Percentiles rank a stretch among this genome's conserved stretches.
Conservation (phyloP, 1,284 basidiomycete species). For the Apiotrichum domesticum region DNA sequence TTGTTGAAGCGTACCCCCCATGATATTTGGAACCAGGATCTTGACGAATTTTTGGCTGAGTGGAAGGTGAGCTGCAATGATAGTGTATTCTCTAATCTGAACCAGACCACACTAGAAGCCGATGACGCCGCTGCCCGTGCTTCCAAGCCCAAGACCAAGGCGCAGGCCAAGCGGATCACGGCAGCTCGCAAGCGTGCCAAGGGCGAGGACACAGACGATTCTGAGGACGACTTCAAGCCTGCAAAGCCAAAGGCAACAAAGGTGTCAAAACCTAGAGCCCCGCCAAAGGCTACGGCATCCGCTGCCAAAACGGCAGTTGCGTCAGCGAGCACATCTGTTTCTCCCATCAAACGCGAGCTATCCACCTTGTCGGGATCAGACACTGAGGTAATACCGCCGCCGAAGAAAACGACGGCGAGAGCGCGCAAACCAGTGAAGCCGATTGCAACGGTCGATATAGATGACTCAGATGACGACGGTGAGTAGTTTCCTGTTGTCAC, state of each 20-base stretch:
- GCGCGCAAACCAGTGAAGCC: slow-evolving; percentile 44
- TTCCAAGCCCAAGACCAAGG: slow-evolving; percentile 59
- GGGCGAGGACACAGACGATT: slow-evolving; percentile 55
- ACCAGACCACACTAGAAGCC: slow-evolving; percentile 58
- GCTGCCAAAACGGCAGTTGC: slow-evolving; percentile 7
- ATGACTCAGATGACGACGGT: slow-evolving; percentile 58
- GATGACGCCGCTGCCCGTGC: slow-evolving; percentile 54
- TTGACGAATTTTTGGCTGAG: slow-evolving; percentile 73
- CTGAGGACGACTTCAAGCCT: slow-evolving; percentile 64
- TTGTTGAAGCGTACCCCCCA: slow-evolving; percentile 75
- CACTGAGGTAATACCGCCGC: background rate
- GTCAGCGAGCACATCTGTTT: background rate
- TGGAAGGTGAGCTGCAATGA: slow-evolving; percentile 55
- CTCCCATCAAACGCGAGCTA: slow-evolving; percentile 17
- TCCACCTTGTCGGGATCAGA: slow-evolving; percentile 17
- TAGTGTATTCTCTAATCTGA: background rate
- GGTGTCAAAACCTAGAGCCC: background rate
- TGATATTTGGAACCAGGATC: slow-evolving; percentile 85
- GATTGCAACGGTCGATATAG: slow-evolving; percentile 48
- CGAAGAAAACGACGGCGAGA: slow-evolving; percentile 50
- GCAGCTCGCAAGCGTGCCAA: slow-evolving; percentile 53
- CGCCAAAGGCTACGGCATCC: slow-evolving; percentile 13
- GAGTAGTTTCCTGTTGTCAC: slow-evolving; percentile 9
- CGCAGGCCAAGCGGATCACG: slow-evolving; percentile 55
- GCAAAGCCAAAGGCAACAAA: slow-evolving; percentile 40